Conservation (phyloP, 257 asterid species). For the Forsythia suspensa region DNA sequence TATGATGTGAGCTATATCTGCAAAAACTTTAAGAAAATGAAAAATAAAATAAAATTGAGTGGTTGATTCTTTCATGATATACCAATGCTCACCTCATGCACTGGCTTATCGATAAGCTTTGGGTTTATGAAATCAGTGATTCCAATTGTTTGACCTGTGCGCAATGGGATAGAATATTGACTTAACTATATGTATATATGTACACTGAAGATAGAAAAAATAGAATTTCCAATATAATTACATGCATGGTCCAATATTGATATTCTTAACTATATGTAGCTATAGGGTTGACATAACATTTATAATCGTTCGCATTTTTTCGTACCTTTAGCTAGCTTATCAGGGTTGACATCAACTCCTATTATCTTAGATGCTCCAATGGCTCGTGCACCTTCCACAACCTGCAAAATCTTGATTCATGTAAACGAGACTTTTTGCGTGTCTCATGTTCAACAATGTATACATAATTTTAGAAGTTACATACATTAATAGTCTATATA, state of each 20-base stretch:
- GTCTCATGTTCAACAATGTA: background rate
- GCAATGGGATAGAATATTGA: background rate
- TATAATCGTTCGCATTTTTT: background rate
- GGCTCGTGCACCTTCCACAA: conserved; percentile 82
- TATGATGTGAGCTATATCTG: too few species aligned
- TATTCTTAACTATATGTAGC: too few species aligned
- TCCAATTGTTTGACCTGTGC: conserved; percentile 71
- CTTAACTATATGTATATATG: background rate
- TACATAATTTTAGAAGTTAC: too few species aligned
- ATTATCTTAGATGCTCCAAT: conserved; percentile 79
- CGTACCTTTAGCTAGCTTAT: conserved; percentile 64
- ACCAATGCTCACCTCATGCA: conserved; percentile 55
- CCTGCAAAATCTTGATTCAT: conserved; percentile 39
- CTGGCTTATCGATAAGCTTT: conserved; percentile 56
- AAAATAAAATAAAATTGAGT: background rate
- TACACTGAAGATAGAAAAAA: too few species aligned
- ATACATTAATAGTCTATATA: too few species aligned
- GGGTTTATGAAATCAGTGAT: conserved; percentile 83
- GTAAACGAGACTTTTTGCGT: too few species aligned
- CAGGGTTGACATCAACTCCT: conserved; percentile 75
- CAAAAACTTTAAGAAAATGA: background rate
- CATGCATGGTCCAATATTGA: too few species aligned
- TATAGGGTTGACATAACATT: too few species aligned
- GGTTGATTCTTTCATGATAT: too few species aligned
- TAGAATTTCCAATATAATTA: too few species aligned